Base-by-base conservation (phyloP, 768 basidiomycete species). In the Boletus huronensis region DNA sequence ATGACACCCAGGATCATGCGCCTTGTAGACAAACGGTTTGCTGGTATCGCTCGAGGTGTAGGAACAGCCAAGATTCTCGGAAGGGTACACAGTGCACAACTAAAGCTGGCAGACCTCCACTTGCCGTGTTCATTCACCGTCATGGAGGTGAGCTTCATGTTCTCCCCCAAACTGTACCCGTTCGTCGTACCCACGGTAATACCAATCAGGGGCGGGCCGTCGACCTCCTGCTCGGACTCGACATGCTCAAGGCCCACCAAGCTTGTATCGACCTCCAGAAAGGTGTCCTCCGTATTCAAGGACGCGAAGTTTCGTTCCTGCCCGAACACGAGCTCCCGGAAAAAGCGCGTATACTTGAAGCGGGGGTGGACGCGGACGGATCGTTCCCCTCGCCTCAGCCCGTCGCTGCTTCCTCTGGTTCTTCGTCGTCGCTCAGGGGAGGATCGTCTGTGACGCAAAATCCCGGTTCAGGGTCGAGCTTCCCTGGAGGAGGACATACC, bases 221-320 rank as follows among this genome's bases (percentile, higher is more conserved):
- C 43, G 96, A 98, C 66, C 83, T 99, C n/a, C 77, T 99, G 3
- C 87, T 99, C 39, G 97, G 97, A 7, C 80, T 99, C n/a, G 97
- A 99, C 78, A 98, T 98, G 97, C 83, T 98, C 57, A 98, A 93
- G 72, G 90, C 94, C 0, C 91, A 98, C 69, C 94, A 97, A 67
- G 96, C 94, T 6, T 90, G 86, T 65, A 98, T 99, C 69, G 97
- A 99, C 71, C 82, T 99, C 23, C 79, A 86, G 62, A 93, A 93
- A 70, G 83, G 85, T 59, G 89, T 90, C 13, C 83, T 99, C 21
- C 82, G 93, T n/a, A 98, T 99, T 47, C 90, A 93, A 75, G 88
- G 83, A 17, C 82, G 91, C 14, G 92, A 97, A 71, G 87, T 99
- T 9, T 72, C 73, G 17, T 99, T 99, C 78, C 76, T 99, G 5